These are phyloP conservation scores for Plasmodium knowlesi DNA, from an alignment of 169 alveolate genomes.

Conservation along the genomic window DNA sequence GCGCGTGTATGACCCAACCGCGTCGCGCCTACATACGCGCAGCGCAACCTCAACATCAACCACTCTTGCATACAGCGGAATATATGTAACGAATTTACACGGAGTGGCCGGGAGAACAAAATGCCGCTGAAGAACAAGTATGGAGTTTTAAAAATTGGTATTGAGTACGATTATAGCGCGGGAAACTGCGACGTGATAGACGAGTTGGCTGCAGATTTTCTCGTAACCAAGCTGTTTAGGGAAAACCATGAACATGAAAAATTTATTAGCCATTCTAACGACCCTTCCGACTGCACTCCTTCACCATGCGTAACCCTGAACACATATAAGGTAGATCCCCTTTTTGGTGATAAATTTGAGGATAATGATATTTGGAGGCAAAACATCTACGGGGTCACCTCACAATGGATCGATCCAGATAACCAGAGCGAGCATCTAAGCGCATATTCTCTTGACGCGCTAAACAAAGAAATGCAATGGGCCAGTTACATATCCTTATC, in stretches of 20 bases:
- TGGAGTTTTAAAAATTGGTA: constrained; percentile 48
- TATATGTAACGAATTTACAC: not conserved
- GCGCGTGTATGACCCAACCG: not conserved
- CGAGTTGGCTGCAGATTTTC: constrained; percentile 30
- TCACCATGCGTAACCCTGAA: not conserved
- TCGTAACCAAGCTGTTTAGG: constrained; percentile 37
- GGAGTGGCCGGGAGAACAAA: not conserved
- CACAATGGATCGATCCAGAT: constrained; percentile 72
- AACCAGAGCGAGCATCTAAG: not conserved
- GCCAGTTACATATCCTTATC: constrained; percentile 44
- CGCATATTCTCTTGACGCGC: constrained; percentile 40
- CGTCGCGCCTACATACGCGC: not conserved
- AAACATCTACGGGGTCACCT: constrained; percentile 59
- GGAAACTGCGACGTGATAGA: not conserved
- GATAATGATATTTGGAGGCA: constrained; percentile 49
- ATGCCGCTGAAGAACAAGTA: constrained; percentile 74
- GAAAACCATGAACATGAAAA: not conserved
- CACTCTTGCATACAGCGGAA: not conserved
- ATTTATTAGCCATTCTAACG: not conserved
- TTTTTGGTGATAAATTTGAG: constrained; percentile 58
- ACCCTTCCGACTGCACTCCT: not conserved
- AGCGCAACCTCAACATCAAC: not conserved
- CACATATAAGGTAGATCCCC: constrained; percentile 39
- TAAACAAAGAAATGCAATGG: constrained; percentile 74
- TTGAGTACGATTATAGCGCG: constrained; percentile 33